Percentiles rank a stretch among this genome's conserved stretches.
phyloP scores from a whole-genome alignment of 1,284 basidiomycete species.

The Irpex sp. region DNA sequence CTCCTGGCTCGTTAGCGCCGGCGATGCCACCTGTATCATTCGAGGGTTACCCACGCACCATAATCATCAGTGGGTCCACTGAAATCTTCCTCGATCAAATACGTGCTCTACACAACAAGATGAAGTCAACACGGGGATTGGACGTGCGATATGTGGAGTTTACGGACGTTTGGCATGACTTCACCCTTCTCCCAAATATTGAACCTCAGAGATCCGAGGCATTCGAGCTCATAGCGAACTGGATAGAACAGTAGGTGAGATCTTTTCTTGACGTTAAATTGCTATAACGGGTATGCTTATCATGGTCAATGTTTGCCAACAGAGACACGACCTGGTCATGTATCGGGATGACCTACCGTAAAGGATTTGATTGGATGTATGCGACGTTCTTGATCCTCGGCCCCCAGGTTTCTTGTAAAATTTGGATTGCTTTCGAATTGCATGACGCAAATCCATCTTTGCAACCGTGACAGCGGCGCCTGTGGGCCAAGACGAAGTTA shows the following conservation, averaged over 20 bases:
- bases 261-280: not conserved
- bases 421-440: no score
- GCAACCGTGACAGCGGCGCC: no score
- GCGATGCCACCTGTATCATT: conserved; percentile 36
- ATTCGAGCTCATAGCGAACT: conserved; percentile 1
- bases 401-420: no score
- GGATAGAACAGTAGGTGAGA: not conserved
- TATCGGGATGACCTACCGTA: no score
- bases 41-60: conserved; percentile 51
- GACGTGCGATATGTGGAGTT: conserved; percentile 47
- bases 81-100: conserved; percentile 54
- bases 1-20: conserved; percentile 45
- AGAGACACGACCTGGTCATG: no score
- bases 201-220: conserved; percentile 14
- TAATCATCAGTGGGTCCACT: conserved; percentile 49
- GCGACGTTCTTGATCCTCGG: no score
- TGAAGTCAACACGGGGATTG: conserved; percentile 43
- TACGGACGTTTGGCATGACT: conserved; percentile 31
- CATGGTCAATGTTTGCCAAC: no score
- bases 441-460: no score
- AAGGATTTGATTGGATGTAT: no score
- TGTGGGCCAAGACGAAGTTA: no score
- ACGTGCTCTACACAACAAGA: conserved; percentile 17
- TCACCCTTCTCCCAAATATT: conserved; percentile 1
- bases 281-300: no score